Evolutionary conservation across 257 asterid species (phyloP), one percentile per base, ranked within the genome.

Genomic region (Solanum rostratum): DNA sequence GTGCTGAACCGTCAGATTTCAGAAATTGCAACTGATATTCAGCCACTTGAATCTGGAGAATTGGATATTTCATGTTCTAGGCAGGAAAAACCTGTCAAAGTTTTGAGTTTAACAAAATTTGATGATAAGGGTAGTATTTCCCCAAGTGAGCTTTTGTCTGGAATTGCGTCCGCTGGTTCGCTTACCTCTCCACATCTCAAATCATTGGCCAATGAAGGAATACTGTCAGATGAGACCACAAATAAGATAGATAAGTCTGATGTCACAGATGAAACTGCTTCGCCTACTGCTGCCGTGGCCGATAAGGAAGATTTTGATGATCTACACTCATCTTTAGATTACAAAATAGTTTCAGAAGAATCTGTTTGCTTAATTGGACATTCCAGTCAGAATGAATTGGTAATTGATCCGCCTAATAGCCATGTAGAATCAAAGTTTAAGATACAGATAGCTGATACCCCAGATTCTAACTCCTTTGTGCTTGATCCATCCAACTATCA

Each of bases 1-100:
- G 52, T n/a, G 16, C 54, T 24, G 62, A 49, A 83, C 66, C 85
- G 39, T 85, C 82, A 18, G 52, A 63, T 69, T 63, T 45, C 79
- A 62, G 85, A 52, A 62, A 66, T 45, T 33, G 41, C 52, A 65
- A 22, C 24, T n/a, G 41, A 69, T 71, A 84, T 52, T 59, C 86
- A 29, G 66, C 66, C 83, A 43, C 82, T 60, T 49, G 89, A 76
- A 80, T 83, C 86, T 45, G 81, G 73, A 53, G 80, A 87, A 65
- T 66, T 41, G 55, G 88, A 62, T 76, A 88, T 69, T 84, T 87
- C 90, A 41, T 59, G 55, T 73, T 76, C 81, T 82, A 63, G 63
- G 79, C 86, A 86, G 68, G 90, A 85, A 84, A 82, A 79, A 85
- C 86, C 87, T 86, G 91, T 82, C 80, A 88, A 84, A 69, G 85